phyloP scores from a whole-genome alignment of 768 basidiomycete species.

The Panellus pusillus region DNA sequence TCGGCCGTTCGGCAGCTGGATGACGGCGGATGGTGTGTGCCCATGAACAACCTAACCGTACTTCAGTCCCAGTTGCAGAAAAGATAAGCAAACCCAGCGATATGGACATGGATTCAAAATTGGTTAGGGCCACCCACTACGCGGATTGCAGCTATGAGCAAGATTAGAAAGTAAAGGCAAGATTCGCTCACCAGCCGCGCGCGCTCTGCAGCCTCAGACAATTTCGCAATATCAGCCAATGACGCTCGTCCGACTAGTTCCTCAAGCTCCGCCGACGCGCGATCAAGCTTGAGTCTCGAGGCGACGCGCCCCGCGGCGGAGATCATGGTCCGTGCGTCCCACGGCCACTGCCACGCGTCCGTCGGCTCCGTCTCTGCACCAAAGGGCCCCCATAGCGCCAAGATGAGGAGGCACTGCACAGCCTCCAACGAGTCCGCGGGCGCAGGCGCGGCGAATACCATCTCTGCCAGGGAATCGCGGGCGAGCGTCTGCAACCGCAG shows the following conservation, averaged over 20 bases:
- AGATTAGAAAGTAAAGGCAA: background rate
- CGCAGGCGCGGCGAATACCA: slow-evolving; percentile 8
- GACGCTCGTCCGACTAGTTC: background rate
- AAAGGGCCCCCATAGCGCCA: slow-evolving; percentile 15
- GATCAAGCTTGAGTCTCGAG: slow-evolving; percentile 1
- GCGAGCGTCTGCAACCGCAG: slow-evolving; percentile 11
- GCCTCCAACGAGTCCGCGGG: slow-evolving; percentile 6
- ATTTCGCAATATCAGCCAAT: background rate
- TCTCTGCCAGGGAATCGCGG: slow-evolving; percentile 6
- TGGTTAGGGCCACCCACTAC: slow-evolving; percentile 11
- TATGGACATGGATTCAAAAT: slow-evolving; percentile 7
- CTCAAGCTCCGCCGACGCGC: slow-evolving; percentile 1
- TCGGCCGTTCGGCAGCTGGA: background rate
- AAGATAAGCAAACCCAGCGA: no score
- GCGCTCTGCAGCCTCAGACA: slow-evolving; percentile 2
- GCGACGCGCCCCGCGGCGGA: slow-evolving; percentile 9
- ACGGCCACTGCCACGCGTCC: background rate
- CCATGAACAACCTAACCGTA: slow-evolving; percentile 2
- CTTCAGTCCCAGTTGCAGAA: background rate
- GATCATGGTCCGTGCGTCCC: slow-evolving; percentile 3
- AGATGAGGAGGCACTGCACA: slow-evolving; percentile 14
- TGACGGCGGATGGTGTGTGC: background rate
- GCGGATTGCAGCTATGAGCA: background rate
- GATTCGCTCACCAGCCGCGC: slow-evolving; percentile 4
- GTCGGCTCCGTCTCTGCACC: background rate